phyloP scores from a whole-genome alignment of 73 alveolate genomes.

The Paraurostyla sp. region DNA sequence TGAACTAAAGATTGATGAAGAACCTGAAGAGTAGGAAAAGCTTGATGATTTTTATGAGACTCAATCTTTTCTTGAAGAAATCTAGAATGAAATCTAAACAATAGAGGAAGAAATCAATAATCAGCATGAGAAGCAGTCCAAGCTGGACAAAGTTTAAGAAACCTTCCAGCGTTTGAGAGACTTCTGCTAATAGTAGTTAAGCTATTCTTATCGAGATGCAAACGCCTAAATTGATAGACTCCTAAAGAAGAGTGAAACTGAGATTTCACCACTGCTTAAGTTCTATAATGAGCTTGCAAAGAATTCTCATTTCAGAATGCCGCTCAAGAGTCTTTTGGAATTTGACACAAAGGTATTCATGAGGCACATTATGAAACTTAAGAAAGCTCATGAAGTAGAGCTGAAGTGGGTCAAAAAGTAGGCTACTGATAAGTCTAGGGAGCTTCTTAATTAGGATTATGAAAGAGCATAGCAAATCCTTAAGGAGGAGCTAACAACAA shows the following conservation, averaged over 20 bases:
- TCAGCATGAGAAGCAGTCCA: neutral
- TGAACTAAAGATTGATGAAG: slow-evolving; percentile 17
- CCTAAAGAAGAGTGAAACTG: slow-evolving; percentile 1
- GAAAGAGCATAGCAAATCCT: neutral
- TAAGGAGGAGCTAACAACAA: slow-evolving; percentile 27
- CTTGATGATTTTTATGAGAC: slow-evolving; percentile 42
- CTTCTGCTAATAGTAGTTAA: neutral
- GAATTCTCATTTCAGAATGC: slow-evolving; percentile 28
- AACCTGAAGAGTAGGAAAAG: slow-evolving; percentile 13
- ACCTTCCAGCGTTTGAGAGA: slow-evolving; percentile 32
- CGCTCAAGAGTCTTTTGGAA: slow-evolving; percentile 12
- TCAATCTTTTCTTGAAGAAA: slow-evolving; percentile 13
- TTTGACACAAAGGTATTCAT: slow-evolving; percentile 31
- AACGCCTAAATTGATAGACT: slow-evolving; percentile 30
- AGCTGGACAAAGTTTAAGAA: slow-evolving; percentile 39
- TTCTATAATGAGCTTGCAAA: slow-evolving; percentile 48
- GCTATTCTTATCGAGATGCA: slow-evolving; percentile 23
- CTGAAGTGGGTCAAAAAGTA: neutral
- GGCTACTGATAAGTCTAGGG: slow-evolving; percentile 18
- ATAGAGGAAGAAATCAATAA: neutral
- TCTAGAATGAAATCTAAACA: neutral
- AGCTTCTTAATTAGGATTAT: slow-evolving; percentile 12
- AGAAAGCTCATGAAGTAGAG: slow-evolving; percentile 47
- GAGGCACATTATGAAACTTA: neutral
- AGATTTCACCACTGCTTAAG: slow-evolving; percentile 35